Evolutionary conservation across 2,329 filamentous ascomycete species (phyloP), one percentile per base, ranked within the genome.

Genomic region (Claviceps sp.): DNA sequence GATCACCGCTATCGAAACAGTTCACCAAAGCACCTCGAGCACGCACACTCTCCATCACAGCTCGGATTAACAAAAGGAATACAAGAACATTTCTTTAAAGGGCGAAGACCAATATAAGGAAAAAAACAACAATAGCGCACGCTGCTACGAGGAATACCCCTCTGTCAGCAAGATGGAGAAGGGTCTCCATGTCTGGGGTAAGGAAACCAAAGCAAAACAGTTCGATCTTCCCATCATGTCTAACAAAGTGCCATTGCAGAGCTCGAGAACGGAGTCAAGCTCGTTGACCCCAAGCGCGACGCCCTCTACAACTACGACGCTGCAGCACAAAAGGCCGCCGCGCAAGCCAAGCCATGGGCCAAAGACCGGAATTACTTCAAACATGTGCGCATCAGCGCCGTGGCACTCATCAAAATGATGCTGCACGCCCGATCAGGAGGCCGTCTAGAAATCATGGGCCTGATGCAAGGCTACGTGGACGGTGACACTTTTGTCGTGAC

Each of bases 341-440:
- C 76, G 56, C 70, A 76, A 11, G 72, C 76, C 22, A 78, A 78
- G 51, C 89, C 90, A 55, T 97, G 93, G 93, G 73, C 72, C 48
- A 74, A 73, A 47, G 83, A 96, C 63, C 84, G 85, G 0, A 78
- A 88, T 67, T 84, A 96, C 74, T 98, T 97, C 79, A 94, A 91
- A 66, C 79, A 86, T 51, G 88, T 97, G 47, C 88, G 90, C 62
- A 91, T 98, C 69, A 94, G 88, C 50, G 89, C 93, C 54, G 84
- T 95, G 13, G 93, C 93, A 5, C 79, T 98, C 54, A 80, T 97
- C 60, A 98, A 98, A 72, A 98, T 98, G 93, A 88, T 94, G 57
- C 97, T 96, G 87, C 93, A 98, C 67, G 93, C 93, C 9, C 86
- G 93, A n/a, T 90, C 88, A 0, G 93, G 93, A 58, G 91, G 93